phyloP scores from a whole-genome alignment of 768 basidiomycete genomes.

The Pilatotrama ljubarskyi region DNA sequence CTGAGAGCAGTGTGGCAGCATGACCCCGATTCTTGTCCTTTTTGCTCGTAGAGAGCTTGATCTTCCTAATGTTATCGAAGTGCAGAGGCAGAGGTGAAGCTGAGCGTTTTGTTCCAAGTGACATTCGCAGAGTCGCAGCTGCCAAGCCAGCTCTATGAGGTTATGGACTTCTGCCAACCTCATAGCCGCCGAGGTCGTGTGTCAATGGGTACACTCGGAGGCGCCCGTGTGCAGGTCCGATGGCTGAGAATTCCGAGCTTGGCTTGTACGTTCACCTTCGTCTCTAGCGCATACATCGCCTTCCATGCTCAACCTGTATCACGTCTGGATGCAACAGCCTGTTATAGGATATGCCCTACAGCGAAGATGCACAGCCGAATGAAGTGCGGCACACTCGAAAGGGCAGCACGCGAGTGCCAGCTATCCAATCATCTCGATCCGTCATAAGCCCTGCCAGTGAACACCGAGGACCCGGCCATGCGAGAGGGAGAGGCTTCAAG shows the following conservation, averaged over 20 bases:
- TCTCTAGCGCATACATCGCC: not conserved
- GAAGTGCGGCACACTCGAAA: slow-evolving; percentile 39
- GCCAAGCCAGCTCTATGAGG: not conserved
- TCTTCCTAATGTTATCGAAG: slow-evolving; percentile 6
- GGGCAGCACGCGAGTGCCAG: slow-evolving; percentile 32
- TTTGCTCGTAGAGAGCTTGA: not conserved
- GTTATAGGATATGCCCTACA: slow-evolving; percentile 15
- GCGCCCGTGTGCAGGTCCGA: not conserved
- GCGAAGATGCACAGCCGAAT: slow-evolving; percentile 43
- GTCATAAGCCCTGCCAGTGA: not conserved
- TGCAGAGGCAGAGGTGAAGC: slow-evolving; percentile 8
- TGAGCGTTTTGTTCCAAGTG: slow-evolving; percentile 8
- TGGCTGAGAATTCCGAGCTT: not conserved
- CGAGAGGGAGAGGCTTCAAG: not conserved
- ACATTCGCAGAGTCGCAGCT: not conserved
- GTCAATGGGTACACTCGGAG: not conserved
- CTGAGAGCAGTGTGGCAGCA: not conserved
- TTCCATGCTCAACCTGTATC: slow-evolving; percentile 1
- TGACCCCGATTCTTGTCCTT: not conserved
- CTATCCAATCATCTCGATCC: slow-evolving; percentile 25
- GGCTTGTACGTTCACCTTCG: not conserved
- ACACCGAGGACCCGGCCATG: not conserved
- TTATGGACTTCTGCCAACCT: not conserved
- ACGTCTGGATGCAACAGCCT: not conserved
- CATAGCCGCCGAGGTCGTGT: not conserved